Base-by-base conservation (phyloP, 805 yeast genomes). In the Candida wancherniae region DNA sequence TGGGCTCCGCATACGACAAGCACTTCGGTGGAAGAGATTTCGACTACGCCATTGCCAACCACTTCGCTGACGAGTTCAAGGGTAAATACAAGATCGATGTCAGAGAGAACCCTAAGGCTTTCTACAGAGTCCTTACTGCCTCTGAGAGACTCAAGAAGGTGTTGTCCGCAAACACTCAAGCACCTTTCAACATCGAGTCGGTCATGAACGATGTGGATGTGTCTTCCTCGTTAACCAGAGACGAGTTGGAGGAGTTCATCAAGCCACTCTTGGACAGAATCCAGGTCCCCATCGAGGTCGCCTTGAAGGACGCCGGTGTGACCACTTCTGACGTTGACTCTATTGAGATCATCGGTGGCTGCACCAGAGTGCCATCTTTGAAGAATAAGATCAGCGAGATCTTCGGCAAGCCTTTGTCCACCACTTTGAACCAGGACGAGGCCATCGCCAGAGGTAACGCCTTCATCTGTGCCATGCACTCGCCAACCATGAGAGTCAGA, bases 401-500 rank as follows among this genome's bases (percentile, higher is more conserved):
- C 45, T 86, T 92, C 59, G 55, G 84, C 61, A 45, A 41, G 47
- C 46, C 36, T 12, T 41, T 92, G 58, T 84, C 96, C 23, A 83
- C 84, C 72, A 94, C 97, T 50, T 77, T 94, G 67, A 92, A 92
- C 76, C 97, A 88, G 71, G 99, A 92, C 60, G 99, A 92, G 75
- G 96, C 98, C 43, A 83, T 90, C 60, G 97, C 98, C 35, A 85
- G 90, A 66, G 99, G 99, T 72, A 94, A 95, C 53, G 96, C 98
- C 28, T 92, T 92, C 39, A 84, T 92, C 55, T 92, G 98, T 66
- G 99, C 98, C 48, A 84, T 87, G 70, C 97, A 88, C 74, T 90
- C 97, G 20, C 98, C 98, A 66, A 88, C 97, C 45, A 78, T 92
- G 53, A 84, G 98, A 71, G 98, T 92, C 32, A 84, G 97, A 69